These are phyloP conservation scores for Eremothecium cymbalariae DNA, from an alignment of 1,139 yeast genomes.

Conservation along the genomic window DNA sequence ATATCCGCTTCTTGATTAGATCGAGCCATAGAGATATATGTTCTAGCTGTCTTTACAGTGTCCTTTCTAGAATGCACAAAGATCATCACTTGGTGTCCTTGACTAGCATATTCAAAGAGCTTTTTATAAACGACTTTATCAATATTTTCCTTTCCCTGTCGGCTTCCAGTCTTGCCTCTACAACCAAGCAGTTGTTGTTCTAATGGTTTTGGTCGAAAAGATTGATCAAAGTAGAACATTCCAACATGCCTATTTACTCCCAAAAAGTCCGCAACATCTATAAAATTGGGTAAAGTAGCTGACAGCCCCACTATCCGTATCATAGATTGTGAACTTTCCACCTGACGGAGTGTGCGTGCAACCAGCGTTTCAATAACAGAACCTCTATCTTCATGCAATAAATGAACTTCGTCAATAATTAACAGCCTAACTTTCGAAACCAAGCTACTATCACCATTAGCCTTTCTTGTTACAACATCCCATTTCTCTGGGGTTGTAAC, in stretches of 20 bases:
- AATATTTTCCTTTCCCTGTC: conserved; percentile 64
- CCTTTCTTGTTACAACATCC: conserved; percentile 95
- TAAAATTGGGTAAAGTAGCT: conserved; percentile 88
- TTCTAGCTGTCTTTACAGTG: conserved; percentile 74
- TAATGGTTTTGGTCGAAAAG: conserved; percentile 90
- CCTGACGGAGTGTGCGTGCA: conserved; percentile 90
- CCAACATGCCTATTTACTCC: conserved; percentile 88
- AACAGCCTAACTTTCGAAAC: conserved; percentile 77
- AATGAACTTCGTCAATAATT: conserved; percentile 93
- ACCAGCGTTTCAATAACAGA: conserved; percentile 94
- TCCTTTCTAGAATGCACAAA: conserved; percentile 95
- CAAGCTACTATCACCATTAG: conserved; percentile 71
- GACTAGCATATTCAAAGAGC: conserved; percentile 52
- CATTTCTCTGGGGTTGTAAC: conserved; percentile 98
- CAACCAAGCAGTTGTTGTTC: conserved; percentile 86
- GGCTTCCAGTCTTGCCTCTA: conserved; percentile 71
- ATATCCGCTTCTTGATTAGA: conserved; percentile 45
- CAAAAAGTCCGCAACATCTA: conserved; percentile 91
- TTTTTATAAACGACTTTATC: conserved; percentile 76
- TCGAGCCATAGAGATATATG: conserved; percentile 63
- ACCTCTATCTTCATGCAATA: conserved; percentile 95
- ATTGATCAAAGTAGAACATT: conserved; percentile 87
- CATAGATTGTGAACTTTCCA: conserved; percentile 88
- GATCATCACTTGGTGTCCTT: conserved; percentile 90
- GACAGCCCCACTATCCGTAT: conserved; percentile 94